Evolutionary conservation across 352 stramenopile genomes (phyloP).

Genomic region (Bremia lactucae): DNA sequence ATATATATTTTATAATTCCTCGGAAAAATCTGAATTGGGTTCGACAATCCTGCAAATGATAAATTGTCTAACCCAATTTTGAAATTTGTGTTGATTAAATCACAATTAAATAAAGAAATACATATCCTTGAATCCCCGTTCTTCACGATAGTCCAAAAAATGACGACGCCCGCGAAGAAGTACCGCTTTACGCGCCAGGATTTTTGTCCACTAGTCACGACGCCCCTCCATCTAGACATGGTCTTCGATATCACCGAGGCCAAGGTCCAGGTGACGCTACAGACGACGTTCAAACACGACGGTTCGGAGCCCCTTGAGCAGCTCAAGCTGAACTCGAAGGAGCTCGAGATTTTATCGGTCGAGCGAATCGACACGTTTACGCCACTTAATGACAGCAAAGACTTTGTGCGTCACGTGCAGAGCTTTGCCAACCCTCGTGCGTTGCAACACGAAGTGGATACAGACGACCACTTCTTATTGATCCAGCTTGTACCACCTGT

Average conservation of each 20-base stretch:
- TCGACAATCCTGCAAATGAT: no score
- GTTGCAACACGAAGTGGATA: constrained; percentile 44
- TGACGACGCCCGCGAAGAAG: constrained; percentile 26
- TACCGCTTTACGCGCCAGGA: constrained; percentile 65
- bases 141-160: no score
- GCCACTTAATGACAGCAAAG: constrained; percentile 24
- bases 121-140: no score
- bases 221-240: constrained; percentile 74
- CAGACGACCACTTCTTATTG: constrained; percentile 60
- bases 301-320: constrained; percentile 27
- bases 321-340: constrained; percentile 69
- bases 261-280: constrained; percentile 51
- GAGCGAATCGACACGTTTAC: constrained; percentile 41
- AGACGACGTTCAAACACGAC: constrained; percentile 55
- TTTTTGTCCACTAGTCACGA: constrained; percentile 51
- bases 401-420: constrained; percentile 52
- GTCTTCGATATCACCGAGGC: constrained; percentile 63
- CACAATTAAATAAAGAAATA: no score
- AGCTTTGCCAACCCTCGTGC: constrained; percentile 33
- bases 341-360: constrained; percentile 51
- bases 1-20: no score
- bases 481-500: constrained; percentile 45
- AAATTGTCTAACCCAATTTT: no score
- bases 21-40: no score
- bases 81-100: no score